A percentile compares a stretch with the other conserved stretches of the same genome.
phyloP scores from a whole-genome alignment of 2,329 filamentous ascomycete genomes.

The Uncinocarpus reesii region DNA sequence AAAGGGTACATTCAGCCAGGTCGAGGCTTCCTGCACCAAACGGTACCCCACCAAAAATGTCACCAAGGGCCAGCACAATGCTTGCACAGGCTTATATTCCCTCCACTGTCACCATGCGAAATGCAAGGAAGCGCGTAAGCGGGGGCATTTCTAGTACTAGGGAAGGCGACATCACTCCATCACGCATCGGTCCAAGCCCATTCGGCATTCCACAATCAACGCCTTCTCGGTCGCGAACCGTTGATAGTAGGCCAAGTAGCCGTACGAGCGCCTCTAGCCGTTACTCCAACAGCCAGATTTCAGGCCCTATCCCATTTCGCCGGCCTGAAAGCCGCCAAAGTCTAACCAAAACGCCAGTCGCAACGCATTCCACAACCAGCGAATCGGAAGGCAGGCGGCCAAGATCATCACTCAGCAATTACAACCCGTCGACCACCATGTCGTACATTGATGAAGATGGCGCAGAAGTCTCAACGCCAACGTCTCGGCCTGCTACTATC shows the following conservation, averaged over 20 bases:
- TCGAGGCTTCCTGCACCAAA: constrained; percentile 81
- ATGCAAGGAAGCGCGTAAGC: constrained; percentile 33
- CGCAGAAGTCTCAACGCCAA: constrained; percentile 40
- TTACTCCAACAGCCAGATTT: constrained; percentile 32
- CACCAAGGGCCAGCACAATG: constrained; percentile 54
- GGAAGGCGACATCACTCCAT: constrained; percentile 30
- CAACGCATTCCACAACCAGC: constrained; percentile 42
- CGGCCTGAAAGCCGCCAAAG: constrained; percentile 58
- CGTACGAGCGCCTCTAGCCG: constrained; percentile 51
- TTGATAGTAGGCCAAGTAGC: constrained; percentile 59
- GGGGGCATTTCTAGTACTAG: constrained; percentile 34
- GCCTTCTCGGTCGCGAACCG: constrained; percentile 23
- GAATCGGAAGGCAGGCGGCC: constrained; percentile 48
- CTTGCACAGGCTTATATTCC: constrained; percentile 42
- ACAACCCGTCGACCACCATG: constrained; percentile 50
- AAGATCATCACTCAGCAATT: constrained; percentile 58
- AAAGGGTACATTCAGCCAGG: constrained; percentile 78
- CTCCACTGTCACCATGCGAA: constrained; percentile 47
- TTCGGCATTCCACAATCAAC: constrained; percentile 32
- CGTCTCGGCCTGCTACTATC: constrained; percentile 32
- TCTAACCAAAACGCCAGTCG: constrained; percentile 53
- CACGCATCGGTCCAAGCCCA: constrained; percentile 36
- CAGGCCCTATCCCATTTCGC: constrained; percentile 28
- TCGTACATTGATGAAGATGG: constrained; percentile 47
- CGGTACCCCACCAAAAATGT: constrained; percentile 65